Base-by-base conservation (phyloP, 495 filamentous ascomycete genomes). In the Penicillium canariense region DNA sequence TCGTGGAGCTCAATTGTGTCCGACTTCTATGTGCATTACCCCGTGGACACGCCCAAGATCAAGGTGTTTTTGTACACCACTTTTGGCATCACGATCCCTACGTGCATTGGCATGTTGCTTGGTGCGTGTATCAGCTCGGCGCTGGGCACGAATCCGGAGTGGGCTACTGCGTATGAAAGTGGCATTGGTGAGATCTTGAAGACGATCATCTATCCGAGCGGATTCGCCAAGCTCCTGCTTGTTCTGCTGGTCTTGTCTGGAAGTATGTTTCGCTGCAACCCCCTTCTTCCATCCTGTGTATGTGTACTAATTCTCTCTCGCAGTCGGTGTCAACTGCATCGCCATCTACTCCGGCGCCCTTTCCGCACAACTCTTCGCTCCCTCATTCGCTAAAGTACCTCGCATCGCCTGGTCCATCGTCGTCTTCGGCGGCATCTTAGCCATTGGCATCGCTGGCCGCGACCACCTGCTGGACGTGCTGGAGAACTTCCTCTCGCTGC, bases 11-110 rank as follows among this genome's bases (percentile, higher is more conserved):
- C 83, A 5, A 81, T 85, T 38, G 81, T 78, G 0, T 76, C 77
- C 0, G 84, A 87, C 58, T 87, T 81, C 59, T 86, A 85, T 59
- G 81, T 82, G 7, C 76, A 85, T 34, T 85, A 85, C 56, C 83
- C 83, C 0, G 74, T 71, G 45, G 65, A 75, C 20, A 80, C 77
- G 6, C 68, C 72, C 17, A 72, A 74, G 44, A 59, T 70, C 42
- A 83, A 79, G 55, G 71, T 85, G 17, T 87, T 84, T 73, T 52
- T 78, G 62, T 71, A 66, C 50, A 72, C 68, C 1, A 68, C 64
- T 0, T 57, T 73, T 12, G 67, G 68, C 32, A 77, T 76, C 52
- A 69, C 68, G 4, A 75, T 84, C 27, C 79, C 85, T 0, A 85
- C 82, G 0, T 76, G 71, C 47, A 76, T 87, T 54, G 78, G 77